Base-by-base conservation (phyloP, 371 early-diverging fungal genomes). In the Haplosporangium sp. region DNA sequence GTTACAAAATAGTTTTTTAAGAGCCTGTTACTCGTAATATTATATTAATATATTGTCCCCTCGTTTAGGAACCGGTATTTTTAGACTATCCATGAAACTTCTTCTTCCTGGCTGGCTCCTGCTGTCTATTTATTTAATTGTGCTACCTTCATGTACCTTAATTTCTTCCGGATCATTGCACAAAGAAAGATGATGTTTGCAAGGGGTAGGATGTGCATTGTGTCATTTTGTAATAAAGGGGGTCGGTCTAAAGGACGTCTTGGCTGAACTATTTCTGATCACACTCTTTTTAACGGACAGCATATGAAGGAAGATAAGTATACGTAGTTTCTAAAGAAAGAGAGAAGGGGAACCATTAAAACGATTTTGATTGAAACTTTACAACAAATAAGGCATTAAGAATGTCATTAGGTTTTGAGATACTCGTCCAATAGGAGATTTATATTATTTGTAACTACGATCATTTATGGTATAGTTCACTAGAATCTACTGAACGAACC, bases 81-180 rank as follows among this genome's bases (percentile, higher is more conserved):
- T 59, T 7, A 27, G 27, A 13, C 37, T n/a, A 9, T 39, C n/a
- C 40, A 59, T 59, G 60, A 59, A 59, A 59, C 60, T 39, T 39
- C 42, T 15, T 59, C 34, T 34, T 55, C 55, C 55, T 55, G 34
- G 34, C 10, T 17, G 11, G 27, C 27, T 27, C 27, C 27, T 27
- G 27, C 27, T 27, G 27, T 27, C 27, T 27, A 27, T 27, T 27
- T 27, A 27, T 27, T 27, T 27, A 27, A 27, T 27, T 27, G 27
- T 27, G 27, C 27, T 27, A 27, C 27, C 27, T 27, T 27, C 27
- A 27, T 27, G 27, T 27, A 27, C 27, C 27, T 27, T 27, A 27
- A 27, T 27, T 27, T 27, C 27, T 27, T 27, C 27, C 27, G 55
- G 34, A 10, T 55, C 35, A 55, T 20, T 34, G 55, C 34, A 55